Evolutionary conservation across 305 asterid species (phyloP).

Genomic region (Salvia sclarea): DNA sequence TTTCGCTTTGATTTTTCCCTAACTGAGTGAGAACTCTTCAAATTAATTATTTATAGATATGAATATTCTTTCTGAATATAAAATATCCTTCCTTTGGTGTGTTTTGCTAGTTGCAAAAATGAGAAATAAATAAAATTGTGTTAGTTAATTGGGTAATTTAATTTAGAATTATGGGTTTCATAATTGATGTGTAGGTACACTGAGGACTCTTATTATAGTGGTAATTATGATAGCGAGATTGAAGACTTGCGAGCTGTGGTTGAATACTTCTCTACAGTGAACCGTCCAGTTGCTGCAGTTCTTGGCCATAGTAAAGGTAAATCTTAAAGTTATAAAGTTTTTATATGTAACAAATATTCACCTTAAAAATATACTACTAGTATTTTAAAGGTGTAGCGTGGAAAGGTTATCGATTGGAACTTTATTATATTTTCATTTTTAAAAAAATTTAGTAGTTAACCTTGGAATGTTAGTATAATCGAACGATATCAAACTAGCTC

Average conservation of each 20-base stretch:
- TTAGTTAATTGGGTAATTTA: background rate
- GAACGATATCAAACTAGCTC: too few relatives aligned
- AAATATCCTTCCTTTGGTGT: too few relatives aligned
- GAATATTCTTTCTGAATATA: too few relatives aligned
- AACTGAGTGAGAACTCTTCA: slow-evolving; percentile 50
- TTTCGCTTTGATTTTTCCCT: slow-evolving; percentile 79
- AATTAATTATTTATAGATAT: background rate
- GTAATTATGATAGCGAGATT: slow-evolving; percentile 61
- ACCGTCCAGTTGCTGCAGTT: slow-evolving; percentile 49
- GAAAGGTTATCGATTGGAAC: too few relatives aligned
- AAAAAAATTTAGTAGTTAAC: too few relatives aligned
- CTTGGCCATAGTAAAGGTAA: slow-evolving; percentile 94
- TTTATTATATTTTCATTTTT: too few relatives aligned
- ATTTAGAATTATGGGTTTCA: background rate
- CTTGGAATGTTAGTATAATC: too few relatives aligned
- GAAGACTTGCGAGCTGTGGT: slow-evolving; percentile 73
- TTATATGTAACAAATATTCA: too few relatives aligned
- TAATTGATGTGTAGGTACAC: slow-evolving; percentile 57
- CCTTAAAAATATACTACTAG: too few relatives aligned
- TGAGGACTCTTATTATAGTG: slow-evolving; percentile 66
- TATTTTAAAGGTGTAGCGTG: too few relatives aligned
- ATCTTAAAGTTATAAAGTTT: too few relatives aligned
- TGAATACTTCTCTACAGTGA: slow-evolving; percentile 50
- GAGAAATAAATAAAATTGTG: background rate
- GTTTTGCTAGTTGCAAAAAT: background rate